Percentiles rank a stretch among this genome's conserved stretches.
phyloP scores from a whole-genome alignment of 805 yeast species.

The Starmerella gropengiesseri region DNA sequence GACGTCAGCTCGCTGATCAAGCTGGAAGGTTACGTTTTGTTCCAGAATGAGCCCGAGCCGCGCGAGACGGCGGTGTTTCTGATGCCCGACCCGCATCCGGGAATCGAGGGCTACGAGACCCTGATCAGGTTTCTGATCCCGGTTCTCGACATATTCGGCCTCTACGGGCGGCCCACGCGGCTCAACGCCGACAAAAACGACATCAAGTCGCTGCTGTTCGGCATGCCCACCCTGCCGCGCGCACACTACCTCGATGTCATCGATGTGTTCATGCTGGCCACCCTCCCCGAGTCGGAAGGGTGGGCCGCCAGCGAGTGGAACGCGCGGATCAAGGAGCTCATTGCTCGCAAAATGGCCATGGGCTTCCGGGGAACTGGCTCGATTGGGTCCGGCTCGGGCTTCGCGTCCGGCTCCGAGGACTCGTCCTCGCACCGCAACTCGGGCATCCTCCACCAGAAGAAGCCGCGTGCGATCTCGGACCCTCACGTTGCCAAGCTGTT shows the following conservation, averaged over 20 bases:
- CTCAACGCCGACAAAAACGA: conserved; percentile 65
- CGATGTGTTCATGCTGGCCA: conserved; percentile 41
- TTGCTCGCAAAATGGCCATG: conserved; percentile 42
- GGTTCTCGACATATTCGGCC: conserved; percentile 58
- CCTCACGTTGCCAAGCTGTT: conserved; percentile 16
- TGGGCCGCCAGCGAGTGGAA: conserved; percentile 61
- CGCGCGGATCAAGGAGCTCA: conserved; percentile 41
- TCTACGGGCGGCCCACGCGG: conserved; percentile 73
- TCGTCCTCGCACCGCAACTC: conserved; percentile 1
- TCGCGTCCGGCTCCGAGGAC: background rate
- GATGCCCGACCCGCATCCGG: conserved; percentile 77
- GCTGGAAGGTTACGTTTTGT: conserved; percentile 62
- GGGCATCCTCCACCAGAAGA: conserved; percentile 25
- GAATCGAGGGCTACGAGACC: conserved; percentile 77
- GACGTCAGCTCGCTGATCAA: conserved; percentile 84
- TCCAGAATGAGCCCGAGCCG: conserved; percentile 32
- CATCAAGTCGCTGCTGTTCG: conserved; percentile 57
- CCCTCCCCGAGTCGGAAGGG: conserved; percentile 29
- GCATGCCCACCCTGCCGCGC: conserved; percentile 70
- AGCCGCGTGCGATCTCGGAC: conserved; percentile 22
- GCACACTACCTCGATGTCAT: conserved; percentile 59
- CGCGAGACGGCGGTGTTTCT: conserved; percentile 54
- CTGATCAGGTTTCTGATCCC: conserved; percentile 70
- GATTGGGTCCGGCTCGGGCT: conserved; percentile 27
- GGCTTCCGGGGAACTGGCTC: conserved; percentile 38